Conservation (phyloP, 371 early-diverging fungal genomes). For the Nematocida sp. region DNA sequence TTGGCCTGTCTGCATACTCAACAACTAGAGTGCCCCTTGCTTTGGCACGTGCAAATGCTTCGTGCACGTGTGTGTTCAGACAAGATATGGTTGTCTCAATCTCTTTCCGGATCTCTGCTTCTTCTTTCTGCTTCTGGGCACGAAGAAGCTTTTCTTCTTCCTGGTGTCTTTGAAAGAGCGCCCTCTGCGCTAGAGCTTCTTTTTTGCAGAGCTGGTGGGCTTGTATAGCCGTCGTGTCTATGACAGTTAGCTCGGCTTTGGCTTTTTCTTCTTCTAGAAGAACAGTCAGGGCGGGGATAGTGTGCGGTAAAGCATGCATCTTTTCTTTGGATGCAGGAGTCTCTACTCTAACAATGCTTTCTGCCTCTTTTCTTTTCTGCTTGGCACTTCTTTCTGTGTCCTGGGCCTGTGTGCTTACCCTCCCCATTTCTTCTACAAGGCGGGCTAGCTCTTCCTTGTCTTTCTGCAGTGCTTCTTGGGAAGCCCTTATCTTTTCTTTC, state of each 20-base stretch:
- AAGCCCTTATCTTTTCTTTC: not conserved
- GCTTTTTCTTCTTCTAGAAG: constrained; percentile 40
- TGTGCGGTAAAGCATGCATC: constrained; percentile 7
- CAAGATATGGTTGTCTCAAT: constrained; percentile 13
- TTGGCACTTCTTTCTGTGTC: constrained; percentile 27
- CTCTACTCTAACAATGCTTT: constrained; percentile 3
- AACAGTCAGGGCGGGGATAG: not conserved
- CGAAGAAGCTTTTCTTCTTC: constrained; percentile 18
- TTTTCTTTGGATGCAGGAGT: constrained; percentile 6
- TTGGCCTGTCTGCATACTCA: constrained; percentile 57
- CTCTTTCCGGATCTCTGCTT: constrained; percentile 26
- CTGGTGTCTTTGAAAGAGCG: not conserved
- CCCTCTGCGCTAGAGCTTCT: not conserved
- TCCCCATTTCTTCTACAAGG: not conserved
- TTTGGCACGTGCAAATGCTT: not conserved
- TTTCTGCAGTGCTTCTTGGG: not conserved
- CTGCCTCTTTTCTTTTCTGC: constrained; percentile 25
- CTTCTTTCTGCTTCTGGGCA: constrained; percentile 11
- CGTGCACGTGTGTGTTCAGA: constrained; percentile 13
- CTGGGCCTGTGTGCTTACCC: not conserved
- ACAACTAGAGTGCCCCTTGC: not conserved
- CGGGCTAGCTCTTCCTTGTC: not conserved
- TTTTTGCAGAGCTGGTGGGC: constrained; percentile 18
- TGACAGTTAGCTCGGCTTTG: constrained; percentile 10
- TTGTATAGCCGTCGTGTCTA: constrained; percentile 18